Base-by-base conservation (phyloP, 164 flowering plant genomes). In the Warburgia ugandensis region DNA sequence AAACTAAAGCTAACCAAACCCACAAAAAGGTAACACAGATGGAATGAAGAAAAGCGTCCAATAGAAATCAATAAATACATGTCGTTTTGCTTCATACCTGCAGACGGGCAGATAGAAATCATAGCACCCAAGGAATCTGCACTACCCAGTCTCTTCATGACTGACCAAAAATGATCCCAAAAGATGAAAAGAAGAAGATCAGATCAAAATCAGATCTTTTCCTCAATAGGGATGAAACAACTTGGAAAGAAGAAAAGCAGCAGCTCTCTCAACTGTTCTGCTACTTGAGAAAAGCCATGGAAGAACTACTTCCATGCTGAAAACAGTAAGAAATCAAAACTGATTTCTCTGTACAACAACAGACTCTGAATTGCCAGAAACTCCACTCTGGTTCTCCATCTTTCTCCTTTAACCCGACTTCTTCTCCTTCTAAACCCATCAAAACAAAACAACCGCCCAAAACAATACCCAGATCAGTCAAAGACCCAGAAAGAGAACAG, bases 81-180 rank as follows among this genome's bases (percentile, higher is more conserved):
- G n/a, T n/a, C n/a, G n/a, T n/a, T n/a, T n/a, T n/a, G n/a, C n/a
- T n/a, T n/a, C n/a, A n/a, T n/a, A 69, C 73, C 91, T 83, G 91
- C 21, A 30, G 78, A 54, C 38, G 82, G 77, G 70, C 87, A 79
- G 65, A 79, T 66, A 52, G 92, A 66, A 54, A 92, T 78, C 72
- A 83, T 49, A 44, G 75, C 88, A 69, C 84, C 84, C 66, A 81
- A 58, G 14, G 98, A 85, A 60, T 87, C 98, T 38, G 86, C 68
- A 74, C 88, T 85, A 52, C 77, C 68, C 55, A 74, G 70, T 68
- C 94, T 77, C 80, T 79, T 86, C 87, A 86, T 86, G 55, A 45
- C 48, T 55, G 29, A 10, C n/a, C n/a, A n/a, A 22, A 42, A 17
- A 4, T 19, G 19, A 42, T 2, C 20, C 20, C 6, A 41, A 4